These are phyloP conservation scores for Neopestalotiopsis rosae DNA, from an alignment of 2,329 filamentous ascomycete genomes.

Conservation along the genomic window DNA sequence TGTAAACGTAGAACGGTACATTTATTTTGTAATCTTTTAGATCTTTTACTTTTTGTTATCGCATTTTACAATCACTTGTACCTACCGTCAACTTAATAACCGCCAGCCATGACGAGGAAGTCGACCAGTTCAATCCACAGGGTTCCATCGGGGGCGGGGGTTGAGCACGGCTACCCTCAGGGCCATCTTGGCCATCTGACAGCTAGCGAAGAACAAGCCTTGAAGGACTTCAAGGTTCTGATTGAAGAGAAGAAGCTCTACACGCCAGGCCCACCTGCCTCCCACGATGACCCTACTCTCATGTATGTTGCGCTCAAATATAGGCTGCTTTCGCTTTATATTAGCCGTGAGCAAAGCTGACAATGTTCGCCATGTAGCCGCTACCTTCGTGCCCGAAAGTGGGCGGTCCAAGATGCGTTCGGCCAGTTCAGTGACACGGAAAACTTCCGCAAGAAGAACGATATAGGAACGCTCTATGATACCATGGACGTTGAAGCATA, in stretches of 20 bases:
- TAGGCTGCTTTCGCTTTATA: not conserved
- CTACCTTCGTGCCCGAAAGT: constrained; percentile 84
- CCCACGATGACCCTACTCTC: constrained; percentile 76
- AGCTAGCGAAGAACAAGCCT: constrained; percentile 67
- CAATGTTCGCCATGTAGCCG: constrained; percentile 58
- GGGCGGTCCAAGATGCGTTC: constrained; percentile 77
- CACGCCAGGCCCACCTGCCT: constrained; percentile 58
- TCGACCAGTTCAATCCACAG: constrained; percentile 30
- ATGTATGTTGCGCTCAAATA: constrained; percentile 55
- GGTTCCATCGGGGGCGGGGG: constrained; percentile 36
- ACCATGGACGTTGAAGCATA: constrained; percentile 87
- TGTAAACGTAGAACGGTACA: not conserved
- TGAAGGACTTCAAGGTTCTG: constrained; percentile 74
- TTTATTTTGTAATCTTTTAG: not conserved
- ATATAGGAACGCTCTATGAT: constrained; percentile 79
- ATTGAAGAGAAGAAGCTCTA: constrained; percentile 70
- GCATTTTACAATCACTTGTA: not conserved
- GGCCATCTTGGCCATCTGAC: constrained; percentile 85
- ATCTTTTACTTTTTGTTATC: not conserved
- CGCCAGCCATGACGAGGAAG: constrained; percentile 25
- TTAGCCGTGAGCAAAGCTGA: constrained; percentile 14
- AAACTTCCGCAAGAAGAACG: constrained; percentile 81
- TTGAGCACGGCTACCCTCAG: constrained; percentile 63
- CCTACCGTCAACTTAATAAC: not conserved
- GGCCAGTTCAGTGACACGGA: constrained; percentile 88